Evolutionary conservation across 352 stramenopile genomes (phyloP), one percentile per base, ranked within the genome.

Genomic region (Blastocystis sp.): DNA sequence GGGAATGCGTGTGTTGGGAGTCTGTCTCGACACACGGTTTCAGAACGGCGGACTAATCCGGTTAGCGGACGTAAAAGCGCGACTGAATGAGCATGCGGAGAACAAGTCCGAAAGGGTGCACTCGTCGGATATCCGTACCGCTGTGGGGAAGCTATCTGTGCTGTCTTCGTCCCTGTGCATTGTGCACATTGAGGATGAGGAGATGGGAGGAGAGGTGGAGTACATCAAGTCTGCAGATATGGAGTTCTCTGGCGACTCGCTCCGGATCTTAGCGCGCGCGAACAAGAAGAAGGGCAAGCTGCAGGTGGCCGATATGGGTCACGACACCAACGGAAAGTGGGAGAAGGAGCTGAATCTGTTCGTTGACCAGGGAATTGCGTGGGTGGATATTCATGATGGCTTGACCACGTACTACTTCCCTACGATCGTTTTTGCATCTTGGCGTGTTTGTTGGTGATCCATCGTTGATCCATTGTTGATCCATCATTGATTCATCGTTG

Each of bases 201-300:
- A 72, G 32, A n/a, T n/a, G n/a, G 46, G 32, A 11, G 69, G 49
- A 40, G 38, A 24, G 3, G 69, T 81, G 32, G 69, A 81, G 46
- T 81, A 81, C 42, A 64, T 81, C 14, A 81, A 81, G 32, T 81
- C 69, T 38, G 42, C 69, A 24, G 69, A 81, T 81, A 81, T 81
- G 69, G 48, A 63, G 4, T 81, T 81, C 48, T 63, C 69, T 9
- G 69, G 18, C 3, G 69, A 81, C 27, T 81, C 69, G 24, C 48
- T 81, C 14, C 29, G 42, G 16, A 57, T 81, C 36, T 27, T 81
- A 21, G 44, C 69, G 11, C 61, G 63, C 1, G 69, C 69, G 16
- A 81, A 81, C 29, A 16, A 44, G 7, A 24, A n/a, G n/a, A 81
- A 81, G n/a, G 69, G 69, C 21, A 81, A 81, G 40, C 32, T 81